Base-by-base conservation (phyloP, 768 basidiomycete species). In the Hirschioporus abietinus region DNA sequence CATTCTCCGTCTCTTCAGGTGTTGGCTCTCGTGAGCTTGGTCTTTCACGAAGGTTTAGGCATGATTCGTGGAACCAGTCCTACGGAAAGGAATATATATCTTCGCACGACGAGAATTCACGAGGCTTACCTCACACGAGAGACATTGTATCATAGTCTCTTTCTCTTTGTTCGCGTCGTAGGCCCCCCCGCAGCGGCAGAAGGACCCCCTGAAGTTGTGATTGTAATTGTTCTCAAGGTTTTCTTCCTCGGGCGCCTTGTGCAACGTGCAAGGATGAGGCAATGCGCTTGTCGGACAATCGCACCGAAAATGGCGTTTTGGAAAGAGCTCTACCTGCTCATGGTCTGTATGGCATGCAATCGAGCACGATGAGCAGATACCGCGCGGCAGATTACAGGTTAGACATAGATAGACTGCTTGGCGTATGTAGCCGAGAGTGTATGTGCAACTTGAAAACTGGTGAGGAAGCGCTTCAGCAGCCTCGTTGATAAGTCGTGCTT, bases 31-130 rank as follows among this genome's bases (percentile, higher is more conserved):
- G 81, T 9, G 82, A 82, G 7, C 77, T 69, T 9, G 89, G 90
- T 24, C 83, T 83, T 74, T 88, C 85, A 67, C 91, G 84, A 58
- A 95, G 81, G 75, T 92, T 89, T 70, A 93, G 86, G 71, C 93
- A 95, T 12, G 91, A 93, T 78, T 95, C 93, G 71, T 95, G 93
- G 76, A 88, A 95, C 93, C 93, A 95, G 72, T 95, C 92, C 92
- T 93, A 68, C n/a, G 67, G 26, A 27, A 63, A 42, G 66, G 7
- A 64, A 52, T 42, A 34, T 35, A 35, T 25, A 35, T 36, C n/a
- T 20, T 59, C 24, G 18, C 23, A 60, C 25, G n/a, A 30, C 30
- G 23, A 24, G 18, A 26, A 57, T 17, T 52, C 34, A 35, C 25
- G 63, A 52, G 35, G 25, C 26, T 34, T 69, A 93, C 92, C 83